Evolutionary conservation across 352 stramenopile species (phyloP), one percentile per base, ranked within the genome.

Genomic region (Globisporangium irregulare): DNA sequence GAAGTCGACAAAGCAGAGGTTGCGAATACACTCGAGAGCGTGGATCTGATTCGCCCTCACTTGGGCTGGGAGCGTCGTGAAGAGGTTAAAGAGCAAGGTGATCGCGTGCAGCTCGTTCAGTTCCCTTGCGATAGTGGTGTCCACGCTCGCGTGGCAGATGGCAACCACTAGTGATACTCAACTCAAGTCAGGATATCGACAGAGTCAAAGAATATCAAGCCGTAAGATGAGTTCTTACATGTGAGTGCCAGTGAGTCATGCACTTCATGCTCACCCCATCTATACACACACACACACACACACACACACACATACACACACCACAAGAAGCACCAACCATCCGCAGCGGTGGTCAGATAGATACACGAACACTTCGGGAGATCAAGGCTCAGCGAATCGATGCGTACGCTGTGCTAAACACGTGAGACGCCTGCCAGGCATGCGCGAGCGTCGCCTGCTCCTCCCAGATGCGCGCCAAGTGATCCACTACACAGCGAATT

Each of bases 211-310:
- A 29, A 22, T 18, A 29, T 8, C 22, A 4, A 32, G 8, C 7
- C 57, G 60, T 5, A 1, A n/a, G 14, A 57, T 2, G 3, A 2
- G 0, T n/a, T 14, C 62, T 22, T 77, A 90, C 80, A 24, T 56
- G 83, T 86, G 55, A 89, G 84, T 20, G 76, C 53, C 3, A 92
- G 68, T 5, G 73, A 86, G 25, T 92, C 84, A n/a, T 78, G 72
- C 0, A 90, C 72, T 68, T 90, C 79, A 6, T 73, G 70, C 22
- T 73, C 58, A 8, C 76, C 53, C 81, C 81, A 90, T 2, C 84
- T 89, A 24, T 24, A 24, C 22, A 24, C 22, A 24, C 22, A 24
- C 22, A 24, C 22, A 48, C 46, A 54, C 2, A 48, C 46, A 54
- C 2, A 24, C 22, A 24, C 22, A 24, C 22, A 24, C 22, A 24